Percentiles rank a stretch among this genome's conserved stretches.
Evolutionary conservation across 1,139 yeast genomes (phyloP).

Genomic region (Blastobotrys elegans): DNA sequence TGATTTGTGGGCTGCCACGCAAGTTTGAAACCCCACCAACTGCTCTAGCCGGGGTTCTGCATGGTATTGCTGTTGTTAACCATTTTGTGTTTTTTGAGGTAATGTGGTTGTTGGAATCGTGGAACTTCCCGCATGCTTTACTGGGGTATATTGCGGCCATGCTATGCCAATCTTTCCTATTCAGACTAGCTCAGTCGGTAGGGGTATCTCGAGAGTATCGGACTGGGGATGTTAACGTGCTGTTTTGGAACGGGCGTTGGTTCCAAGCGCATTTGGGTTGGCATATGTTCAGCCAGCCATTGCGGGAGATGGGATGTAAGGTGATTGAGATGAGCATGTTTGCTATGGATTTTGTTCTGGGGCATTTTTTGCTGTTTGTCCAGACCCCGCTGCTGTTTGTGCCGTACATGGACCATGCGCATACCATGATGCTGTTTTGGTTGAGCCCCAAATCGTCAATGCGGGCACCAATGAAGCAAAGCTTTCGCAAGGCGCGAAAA

Average conservation of each 20-base stretch:
- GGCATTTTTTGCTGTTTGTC: constrained; percentile 56
- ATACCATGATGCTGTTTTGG: constrained; percentile 79
- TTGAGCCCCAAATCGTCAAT: constrained; percentile 53
- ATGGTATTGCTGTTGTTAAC: constrained; percentile 63
- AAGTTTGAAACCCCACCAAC: constrained; percentile 97
- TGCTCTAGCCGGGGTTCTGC: constrained; percentile 88
- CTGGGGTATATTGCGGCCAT: constrained; percentile 55
- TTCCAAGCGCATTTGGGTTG: constrained; percentile 53
- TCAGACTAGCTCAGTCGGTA: constrained; percentile 43
- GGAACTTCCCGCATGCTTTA: constrained; percentile 53
- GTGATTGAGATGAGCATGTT: constrained; percentile 62
- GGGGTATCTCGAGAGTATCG: constrained; percentile 57
- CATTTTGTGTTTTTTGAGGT: constrained; percentile 55
- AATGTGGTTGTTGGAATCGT: constrained; percentile 59
- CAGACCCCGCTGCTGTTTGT: constrained; percentile 60
- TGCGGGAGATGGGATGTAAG: constrained; percentile 65
- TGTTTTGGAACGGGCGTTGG: constrained; percentile 94
- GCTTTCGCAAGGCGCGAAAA: constrained; percentile 11
- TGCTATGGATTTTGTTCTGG: constrained; percentile 65
- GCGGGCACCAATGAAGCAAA: constrained; percentile 21
- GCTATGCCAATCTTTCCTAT: constrained; percentile 50
- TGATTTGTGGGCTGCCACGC: constrained; percentile 87
- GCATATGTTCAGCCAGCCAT: constrained; percentile 56
- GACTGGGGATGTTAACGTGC: constrained; percentile 51
- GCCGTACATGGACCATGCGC: constrained; percentile 74